Base-by-base conservation (phyloP, 768 basidiomycete species). In the Infundibulicybe gibba region DNA sequence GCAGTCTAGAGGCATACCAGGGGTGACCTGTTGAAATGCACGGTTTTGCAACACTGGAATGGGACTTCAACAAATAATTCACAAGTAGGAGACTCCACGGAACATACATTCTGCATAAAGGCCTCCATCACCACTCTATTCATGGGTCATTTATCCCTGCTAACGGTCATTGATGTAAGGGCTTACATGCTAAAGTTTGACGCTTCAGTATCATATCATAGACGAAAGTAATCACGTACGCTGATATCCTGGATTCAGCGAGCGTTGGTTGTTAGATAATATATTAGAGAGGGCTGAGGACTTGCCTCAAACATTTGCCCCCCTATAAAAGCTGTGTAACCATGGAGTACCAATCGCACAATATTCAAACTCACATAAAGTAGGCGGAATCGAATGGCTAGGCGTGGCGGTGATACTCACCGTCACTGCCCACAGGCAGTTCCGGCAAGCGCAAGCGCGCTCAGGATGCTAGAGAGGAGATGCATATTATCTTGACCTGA, bases 1-100 rank as follows among this genome's bases (percentile, higher is more conserved):
- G 25, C 15, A 3, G 16, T n/a, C 20, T 30, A 25, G 17, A 14
- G 8, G 48, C 64, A 3, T 59, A 77, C 80, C 65, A 15, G 80
- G 74, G 3, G 70, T 68, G 32, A 83, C 80, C 55, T 78, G 68
- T 53, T 84, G 82, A 59, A 84, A 83, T 3, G 82, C 82, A 25
- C 82, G 70, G 52, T 83, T 85, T 56, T 78, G 80, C 2, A 84
- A 63, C 30, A 83, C 79, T 80, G 32, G 19, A 30, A 32, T 8
- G 39, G 20, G 12, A 14, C 44, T 11, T 21, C n/a, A 21, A 8
- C 16, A 25, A 30, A 1, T 15, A 14, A 31, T 13, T n/a, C n/a
- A 21, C 4, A 6, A 1, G 20, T 4, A 17, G 2, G 16, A 13
- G 30, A n/a, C 30, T 6, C 17, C 4, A 10, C 30, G 35, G 6